Evolutionary conservation across 768 basidiomycete species (phyloP), one percentile per base, ranked within the genome.

Genomic region (Cubamyces lactineus): DNA sequence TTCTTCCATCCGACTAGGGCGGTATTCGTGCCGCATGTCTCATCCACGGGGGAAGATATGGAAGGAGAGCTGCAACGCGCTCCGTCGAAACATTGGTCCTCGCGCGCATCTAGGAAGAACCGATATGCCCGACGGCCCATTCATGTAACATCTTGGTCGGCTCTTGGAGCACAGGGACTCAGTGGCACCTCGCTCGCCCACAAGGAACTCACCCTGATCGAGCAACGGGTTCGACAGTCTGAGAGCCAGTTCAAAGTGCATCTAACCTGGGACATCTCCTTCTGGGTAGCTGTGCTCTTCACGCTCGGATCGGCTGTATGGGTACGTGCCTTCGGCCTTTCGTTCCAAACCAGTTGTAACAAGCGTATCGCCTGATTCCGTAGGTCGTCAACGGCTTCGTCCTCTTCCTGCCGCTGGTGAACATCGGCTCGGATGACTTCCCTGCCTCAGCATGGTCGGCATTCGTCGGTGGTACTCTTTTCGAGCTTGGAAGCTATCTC

Each of bases 321-420:
- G 67, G 68, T 69, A 42, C 12, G 68, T 64, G 42, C 17, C 51
- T 50, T 34, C 47, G 28, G 1, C 81, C 3, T 40, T 21, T 38
- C 40, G 17, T 17, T 48, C 13, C 24, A n/a, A 2, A 3, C 7
- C 13, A 30, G 28, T 8, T 3, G 28, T 30, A 3, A 30, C 28
- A 30, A 30, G 3, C 8, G 28, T 30, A 30, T 3, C 28, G 28
- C 28, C 28, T 30, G 4, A n/a, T 50, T 23, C 28, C 81, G 7
- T 81, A 85, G 84, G 81, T 85, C 13, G 71, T 84, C 51, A 86
- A 87, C 66, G 84, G 84, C 13, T 85, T 84, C 64, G 67, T 79
- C 46, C 76, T 79, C 4, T 84, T 83, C 68, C 77, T 84, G 4
- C 85, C 85, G 0, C 75, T 82, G 54, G 65, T 78, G 34, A 64